phyloP scores from a whole-genome alignment of 148 eudicot genomes.

The Talinum fruticosum region DNA sequence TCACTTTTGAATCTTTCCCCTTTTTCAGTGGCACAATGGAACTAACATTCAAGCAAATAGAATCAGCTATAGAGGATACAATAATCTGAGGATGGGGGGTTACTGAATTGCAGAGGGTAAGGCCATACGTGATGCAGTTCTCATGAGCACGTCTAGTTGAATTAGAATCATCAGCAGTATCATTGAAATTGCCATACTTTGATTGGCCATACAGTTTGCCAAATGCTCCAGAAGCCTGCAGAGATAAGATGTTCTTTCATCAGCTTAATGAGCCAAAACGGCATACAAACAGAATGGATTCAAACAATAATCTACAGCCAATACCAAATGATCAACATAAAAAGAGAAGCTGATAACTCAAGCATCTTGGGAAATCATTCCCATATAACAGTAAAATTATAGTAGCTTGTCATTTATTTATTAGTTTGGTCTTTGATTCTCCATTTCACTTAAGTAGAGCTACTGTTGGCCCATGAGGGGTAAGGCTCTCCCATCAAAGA shows the following conservation, averaged over 20 bases:
- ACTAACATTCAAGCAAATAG: conserved; percentile 35
- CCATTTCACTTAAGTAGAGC: too few species aligned
- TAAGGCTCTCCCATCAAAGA: too few species aligned
- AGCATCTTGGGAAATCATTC: background rate
- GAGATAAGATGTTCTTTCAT: conserved; percentile 7
- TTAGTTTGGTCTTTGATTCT: too few species aligned
- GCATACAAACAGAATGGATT: background rate
- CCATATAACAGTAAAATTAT: background rate
- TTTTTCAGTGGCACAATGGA: conserved; percentile 72
- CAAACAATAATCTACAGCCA: background rate
- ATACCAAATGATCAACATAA: background rate
- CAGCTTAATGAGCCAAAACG: conserved; percentile 4
- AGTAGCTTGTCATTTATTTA: background rate
- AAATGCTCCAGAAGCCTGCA: conserved; percentile 87
- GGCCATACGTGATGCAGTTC: conserved; percentile 75
- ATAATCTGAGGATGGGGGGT: background rate
- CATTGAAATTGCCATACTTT: conserved; percentile 52
- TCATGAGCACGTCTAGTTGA: conserved; percentile 60
- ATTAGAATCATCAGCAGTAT: conserved; percentile 40
- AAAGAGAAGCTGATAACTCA: background rate
- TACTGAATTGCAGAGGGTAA: background rate
- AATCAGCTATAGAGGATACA: conserved; percentile 3
- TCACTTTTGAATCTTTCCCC: conserved; percentile 39
- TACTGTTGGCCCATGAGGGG: too few species aligned
- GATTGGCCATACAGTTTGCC: conserved; percentile 91